Conservation (phyloP, 441 rosid genomes). For the Jatropha podagrica region DNA sequence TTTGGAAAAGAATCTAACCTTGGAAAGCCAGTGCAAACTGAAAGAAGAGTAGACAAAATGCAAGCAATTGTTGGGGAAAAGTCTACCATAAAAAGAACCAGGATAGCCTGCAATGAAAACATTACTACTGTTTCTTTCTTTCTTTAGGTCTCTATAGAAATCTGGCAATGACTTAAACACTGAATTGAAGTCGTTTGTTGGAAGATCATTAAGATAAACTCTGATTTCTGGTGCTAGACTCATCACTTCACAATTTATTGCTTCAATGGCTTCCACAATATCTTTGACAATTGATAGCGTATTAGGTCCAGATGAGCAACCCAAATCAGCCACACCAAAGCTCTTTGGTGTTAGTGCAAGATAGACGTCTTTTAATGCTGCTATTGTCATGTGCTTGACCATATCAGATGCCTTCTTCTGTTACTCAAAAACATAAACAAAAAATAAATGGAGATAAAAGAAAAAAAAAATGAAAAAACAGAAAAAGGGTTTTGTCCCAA, state of each 20-base stretch:
- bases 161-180: constrained; percentile 73
- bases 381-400: constrained; percentile 66
- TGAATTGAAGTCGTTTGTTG: constrained; percentile 86
- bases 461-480: background rate
- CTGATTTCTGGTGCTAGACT: constrained; percentile 47
- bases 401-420: constrained; percentile 77
- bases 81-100: constrained; percentile 83
- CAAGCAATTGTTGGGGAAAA: constrained; percentile 59
- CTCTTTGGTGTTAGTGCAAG: constrained; percentile 45
- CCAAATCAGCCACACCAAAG: constrained; percentile 78
- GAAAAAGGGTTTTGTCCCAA: background rate
- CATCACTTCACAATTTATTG: constrained; percentile 22
- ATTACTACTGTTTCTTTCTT: constrained; percentile 31
- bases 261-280: constrained; percentile 49
- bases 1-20: constrained; percentile 37
- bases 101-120: constrained; percentile 71
- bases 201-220: constrained; percentile 79
- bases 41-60: constrained; percentile 72
- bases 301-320: constrained; percentile 89
- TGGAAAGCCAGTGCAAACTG: constrained; percentile 92
- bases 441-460: background rate
- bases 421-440: background rate
- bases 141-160: constrained; percentile 50
- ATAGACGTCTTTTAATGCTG: constrained; percentile 55
- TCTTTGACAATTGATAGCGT: constrained; percentile 66